These are phyloP conservation scores for Inga oerstediana DNA, from an alignment of 306 rosid species.

Conservation along the genomic window DNA sequence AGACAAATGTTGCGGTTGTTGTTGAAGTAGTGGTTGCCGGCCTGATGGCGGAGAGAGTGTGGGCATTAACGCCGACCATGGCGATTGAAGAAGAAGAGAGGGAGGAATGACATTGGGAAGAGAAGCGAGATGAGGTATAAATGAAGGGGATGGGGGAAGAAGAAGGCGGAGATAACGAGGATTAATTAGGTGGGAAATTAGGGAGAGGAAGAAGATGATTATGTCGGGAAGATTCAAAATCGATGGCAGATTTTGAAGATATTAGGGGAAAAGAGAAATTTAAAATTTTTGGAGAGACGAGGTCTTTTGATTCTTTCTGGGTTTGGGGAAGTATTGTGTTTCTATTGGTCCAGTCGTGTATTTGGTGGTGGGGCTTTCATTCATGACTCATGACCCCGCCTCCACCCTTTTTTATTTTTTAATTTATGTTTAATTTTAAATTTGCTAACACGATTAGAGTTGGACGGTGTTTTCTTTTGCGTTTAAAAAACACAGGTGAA, in stretches of 20 bases:
- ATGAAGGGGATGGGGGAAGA: background rate
- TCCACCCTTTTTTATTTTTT: too few relatives aligned
- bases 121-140: background rate
- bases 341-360: background rate
- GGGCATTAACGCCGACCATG: slow-evolving; percentile 47
- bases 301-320: too few relatives aligned
- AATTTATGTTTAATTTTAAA: too few relatives aligned
- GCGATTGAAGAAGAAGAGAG: background rate
- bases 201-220: background rate
- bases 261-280: background rate
- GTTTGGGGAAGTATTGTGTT: background rate
- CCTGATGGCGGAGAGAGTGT: background rate
- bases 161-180: slow-evolving; percentile 59
- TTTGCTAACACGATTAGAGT: too few relatives aligned
- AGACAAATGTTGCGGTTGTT: background rate
- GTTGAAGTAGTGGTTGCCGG: background rate
- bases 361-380: background rate
- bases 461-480: background rate
- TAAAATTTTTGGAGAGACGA: too few relatives aligned
- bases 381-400: background rate
- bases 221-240: background rate
- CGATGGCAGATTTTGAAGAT: background rate
- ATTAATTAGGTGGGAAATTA: slow-evolving; percentile 1
- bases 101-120: background rate
- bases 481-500: too few relatives aligned